These are phyloP conservation scores for Trypanosoma platydactyli DNA, from an alignment of 208 protist species.

Conservation along the genomic window DNA sequence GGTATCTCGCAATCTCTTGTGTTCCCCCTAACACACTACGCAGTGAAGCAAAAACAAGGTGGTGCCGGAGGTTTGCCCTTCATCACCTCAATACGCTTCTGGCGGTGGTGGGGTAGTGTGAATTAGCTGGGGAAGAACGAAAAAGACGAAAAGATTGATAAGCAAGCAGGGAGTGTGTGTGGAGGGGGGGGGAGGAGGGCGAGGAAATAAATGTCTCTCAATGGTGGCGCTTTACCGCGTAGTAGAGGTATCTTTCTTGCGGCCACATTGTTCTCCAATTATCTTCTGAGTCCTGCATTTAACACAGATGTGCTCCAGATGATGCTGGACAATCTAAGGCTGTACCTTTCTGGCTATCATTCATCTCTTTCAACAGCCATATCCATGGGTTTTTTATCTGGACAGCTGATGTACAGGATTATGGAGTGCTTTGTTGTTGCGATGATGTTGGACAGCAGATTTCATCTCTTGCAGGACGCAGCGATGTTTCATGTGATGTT, in stretches of 20 bases:
- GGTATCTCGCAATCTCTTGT: neutral
- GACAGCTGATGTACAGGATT: slow-evolving; percentile 47
- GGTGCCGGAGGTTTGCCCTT: too few species aligned
- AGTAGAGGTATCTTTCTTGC: slow-evolving; percentile 32
- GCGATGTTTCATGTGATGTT: slow-evolving; percentile 53
- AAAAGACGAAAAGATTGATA: too few species aligned
- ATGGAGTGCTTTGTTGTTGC: slow-evolving; percentile 59
- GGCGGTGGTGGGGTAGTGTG: too few species aligned
- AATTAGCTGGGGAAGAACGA: too few species aligned
- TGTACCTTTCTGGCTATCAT: neutral
- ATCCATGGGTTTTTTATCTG: slow-evolving; percentile 26
- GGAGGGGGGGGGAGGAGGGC: neutral
- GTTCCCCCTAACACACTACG: neutral
- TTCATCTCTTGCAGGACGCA: slow-evolving; percentile 45
- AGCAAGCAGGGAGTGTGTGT: too few species aligned
- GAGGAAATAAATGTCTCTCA: neutral
- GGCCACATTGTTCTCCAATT: slow-evolving; percentile 53
- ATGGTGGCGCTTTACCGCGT: neutral
- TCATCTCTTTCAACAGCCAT: neutral
- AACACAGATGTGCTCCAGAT: slow-evolving; percentile 46
- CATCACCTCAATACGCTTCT: too few species aligned
- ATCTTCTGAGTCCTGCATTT: slow-evolving; percentile 49
- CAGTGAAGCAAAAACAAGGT: neutral
- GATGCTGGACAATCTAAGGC: slow-evolving; percentile 18
- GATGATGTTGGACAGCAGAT: slow-evolving; percentile 27